A percentile compares a stretch with the other conserved stretches of the same genome.
phyloP scores from a whole-genome alignment of 306 rosid species.

The Gastrolobium bilobum region DNA sequence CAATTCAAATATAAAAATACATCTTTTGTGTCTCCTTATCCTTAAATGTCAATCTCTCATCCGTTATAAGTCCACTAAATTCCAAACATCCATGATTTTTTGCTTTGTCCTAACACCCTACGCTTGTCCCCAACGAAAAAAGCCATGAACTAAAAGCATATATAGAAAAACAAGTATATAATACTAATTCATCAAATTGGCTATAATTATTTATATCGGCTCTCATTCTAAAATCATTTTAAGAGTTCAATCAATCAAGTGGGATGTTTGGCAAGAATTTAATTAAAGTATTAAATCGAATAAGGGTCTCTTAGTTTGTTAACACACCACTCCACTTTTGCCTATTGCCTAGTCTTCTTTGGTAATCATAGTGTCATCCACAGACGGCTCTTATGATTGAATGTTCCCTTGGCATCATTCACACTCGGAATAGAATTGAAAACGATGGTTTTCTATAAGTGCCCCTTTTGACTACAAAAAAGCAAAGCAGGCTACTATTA shows the following conservation, averaged over 20 bases:
- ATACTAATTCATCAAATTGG: constrained; percentile 5
- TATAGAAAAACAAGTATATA: neutral
- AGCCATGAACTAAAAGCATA: neutral
- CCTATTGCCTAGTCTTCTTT: constrained; percentile 36
- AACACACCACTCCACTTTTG: constrained; percentile 41
- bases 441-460: constrained; percentile 48
- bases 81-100: constrained; percentile 32
- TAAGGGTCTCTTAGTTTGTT: constrained; percentile 23
- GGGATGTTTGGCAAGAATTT: constrained; percentile 33
- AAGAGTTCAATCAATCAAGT: constrained; percentile 12
- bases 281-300: neutral
- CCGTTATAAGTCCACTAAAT: constrained; percentile 28
- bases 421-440: constrained; percentile 37
- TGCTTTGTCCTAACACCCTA: constrained; percentile 22
- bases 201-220: neutral
- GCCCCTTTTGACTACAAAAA: constrained; percentile 50
- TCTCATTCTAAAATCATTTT: constrained; percentile 1
- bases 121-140: constrained; percentile 45
- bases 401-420: constrained; percentile 57
- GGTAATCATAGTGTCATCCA: constrained; percentile 57
- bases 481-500: neutral
- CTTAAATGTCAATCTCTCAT: constrained; percentile 2
- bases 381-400: constrained; percentile 48
- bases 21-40: neutral
- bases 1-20: constrained; percentile 6